These are phyloP conservation scores for Thermochaetoides dissita DNA, from an alignment of 2,329 filamentous ascomycete genomes.

Conservation along the genomic window DNA sequence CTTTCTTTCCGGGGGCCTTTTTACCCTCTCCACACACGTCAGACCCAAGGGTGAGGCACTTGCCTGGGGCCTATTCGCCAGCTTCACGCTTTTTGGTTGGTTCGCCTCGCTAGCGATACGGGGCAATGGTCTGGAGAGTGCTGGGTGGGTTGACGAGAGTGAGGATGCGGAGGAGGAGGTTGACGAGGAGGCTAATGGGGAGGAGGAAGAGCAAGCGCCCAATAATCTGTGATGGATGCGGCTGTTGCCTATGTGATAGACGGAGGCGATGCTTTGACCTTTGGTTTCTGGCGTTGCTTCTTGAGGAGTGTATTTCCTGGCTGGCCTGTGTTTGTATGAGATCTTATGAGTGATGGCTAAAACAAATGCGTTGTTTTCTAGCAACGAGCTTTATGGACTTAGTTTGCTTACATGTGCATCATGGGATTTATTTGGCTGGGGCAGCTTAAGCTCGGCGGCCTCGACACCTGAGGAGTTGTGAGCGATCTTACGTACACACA, in stretches of 20 bases:
- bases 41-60: constrained; percentile 70
- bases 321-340: too few relatives aligned
- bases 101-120: constrained; percentile 64
- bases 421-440: too few relatives aligned
- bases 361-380: too few relatives aligned
- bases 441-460: too few relatives aligned
- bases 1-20: constrained; percentile 75
- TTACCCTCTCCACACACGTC: constrained; percentile 61
- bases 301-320: too few relatives aligned
- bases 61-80: constrained; percentile 78
- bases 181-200: constrained; percentile 16
- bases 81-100: constrained; percentile 68
- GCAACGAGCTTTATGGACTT: too few relatives aligned
- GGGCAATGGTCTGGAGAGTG: constrained; percentile 46
- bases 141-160: constrained; percentile 31
- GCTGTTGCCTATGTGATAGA: too few relatives aligned
- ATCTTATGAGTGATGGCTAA: too few relatives aligned
- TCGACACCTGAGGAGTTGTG: too few relatives aligned
- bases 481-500: too few relatives aligned
- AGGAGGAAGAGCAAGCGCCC: constrained; percentile 8
- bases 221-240: not conserved
- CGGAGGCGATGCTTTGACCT: not conserved
- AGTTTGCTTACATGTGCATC: too few relatives aligned
- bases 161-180: constrained; percentile 17
- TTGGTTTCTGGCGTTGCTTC: not conserved